Base-by-base conservation (phyloP, 164 flowering plant genomes). In the Magnolia sinica region DNA sequence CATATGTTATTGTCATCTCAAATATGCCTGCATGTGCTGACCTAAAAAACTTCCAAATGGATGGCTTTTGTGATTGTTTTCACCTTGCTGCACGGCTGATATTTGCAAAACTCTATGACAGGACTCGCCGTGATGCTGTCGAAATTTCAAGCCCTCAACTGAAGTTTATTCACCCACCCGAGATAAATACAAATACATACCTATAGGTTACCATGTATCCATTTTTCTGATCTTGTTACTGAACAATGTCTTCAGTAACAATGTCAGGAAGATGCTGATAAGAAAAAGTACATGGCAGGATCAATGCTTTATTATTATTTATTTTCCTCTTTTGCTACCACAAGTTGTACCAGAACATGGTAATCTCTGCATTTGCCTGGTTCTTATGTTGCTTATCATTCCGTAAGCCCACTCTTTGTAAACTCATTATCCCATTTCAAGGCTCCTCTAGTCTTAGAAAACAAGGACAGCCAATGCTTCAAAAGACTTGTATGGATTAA, bases 171-270 rank as follows among this genome's bases (percentile, higher is more conserved):
- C 58, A 9, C 58, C 73, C 45, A 9, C 18, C 4, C 1, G 20
- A 69, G 20, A 45, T n/a, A 70, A 29, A 70, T 70, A 19, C 24
- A 49, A 31, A 70, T 50, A 49, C 58, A 70, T 70, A 70, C 55
- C n/a, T n/a, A 70, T 11, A 49, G 18, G n/a, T n/a, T 49, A 19
- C 19, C 11, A 70, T 20, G 10, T 31, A 50, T 8, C 3, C 71
- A 22, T 20, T 70, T 70, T 50, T 7, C 73, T 70, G 73, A 70
- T 50, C 18, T 49, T 70, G 73, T 49, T 45, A 70, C 73, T 70
- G 73, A 8, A 6, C 27, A 70, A 4, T 19, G 9, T 50, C 58
- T 70, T 50, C 73, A 49, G 58, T 70, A 19, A 70, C 73, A 70
- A n/a, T 70, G 10, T 70, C 58, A 70, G 59, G 73, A 70, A 70